phyloP scores from a whole-genome alignment of 2,329 filamentous ascomycete species.

The Gremmenia infestans region DNA sequence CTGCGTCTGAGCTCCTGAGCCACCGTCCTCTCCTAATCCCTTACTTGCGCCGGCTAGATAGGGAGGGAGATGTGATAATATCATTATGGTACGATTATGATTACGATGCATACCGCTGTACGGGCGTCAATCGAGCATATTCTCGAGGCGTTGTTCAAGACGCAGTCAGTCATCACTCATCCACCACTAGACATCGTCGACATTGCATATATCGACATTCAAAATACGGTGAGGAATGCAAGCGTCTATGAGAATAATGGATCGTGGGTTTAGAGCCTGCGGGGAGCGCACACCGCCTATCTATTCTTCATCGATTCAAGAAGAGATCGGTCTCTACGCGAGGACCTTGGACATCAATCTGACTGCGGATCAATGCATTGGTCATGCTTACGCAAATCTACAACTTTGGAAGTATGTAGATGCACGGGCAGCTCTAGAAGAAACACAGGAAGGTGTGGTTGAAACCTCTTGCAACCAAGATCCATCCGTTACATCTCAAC shows the following conservation, averaged over 20 bases:
- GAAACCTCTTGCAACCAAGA: background rate
- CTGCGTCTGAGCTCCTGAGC: background rate
- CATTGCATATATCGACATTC: background rate
- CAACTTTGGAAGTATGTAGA: background rate
- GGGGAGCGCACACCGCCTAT: background rate
- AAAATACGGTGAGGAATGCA: background rate
- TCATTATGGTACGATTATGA: background rate
- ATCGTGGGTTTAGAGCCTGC: background rate
- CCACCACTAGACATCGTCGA: background rate
- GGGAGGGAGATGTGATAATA: background rate
- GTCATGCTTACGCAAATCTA: background rate
- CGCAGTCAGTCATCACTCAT: background rate
- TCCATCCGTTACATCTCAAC: background rate
- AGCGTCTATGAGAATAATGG: no score
- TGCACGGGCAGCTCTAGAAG: background rate
- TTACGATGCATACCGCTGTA: background rate
- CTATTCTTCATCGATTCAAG: background rate
- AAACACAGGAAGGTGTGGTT: background rate
- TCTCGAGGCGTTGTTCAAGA: background rate
- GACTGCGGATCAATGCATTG: background rate
- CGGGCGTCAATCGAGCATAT: background rate
- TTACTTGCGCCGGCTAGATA: background rate
- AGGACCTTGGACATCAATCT: background rate
- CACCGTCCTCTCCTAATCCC: background rate
- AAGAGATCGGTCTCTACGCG: background rate